Conservation (phyloP, 345 rosid species). For the Citrus cavaleriei region DNA sequence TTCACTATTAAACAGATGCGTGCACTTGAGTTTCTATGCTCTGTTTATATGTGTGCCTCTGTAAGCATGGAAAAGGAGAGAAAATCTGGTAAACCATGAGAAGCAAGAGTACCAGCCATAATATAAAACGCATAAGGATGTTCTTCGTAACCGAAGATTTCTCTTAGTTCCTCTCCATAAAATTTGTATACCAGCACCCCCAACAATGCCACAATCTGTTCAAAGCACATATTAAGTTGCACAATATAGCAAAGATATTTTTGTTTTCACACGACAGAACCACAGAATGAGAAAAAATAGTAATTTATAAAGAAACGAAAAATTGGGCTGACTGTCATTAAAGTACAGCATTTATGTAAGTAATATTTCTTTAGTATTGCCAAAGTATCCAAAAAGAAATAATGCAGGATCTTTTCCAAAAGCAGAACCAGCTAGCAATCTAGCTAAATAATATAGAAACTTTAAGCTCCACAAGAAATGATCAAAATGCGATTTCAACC, state of each 20-base stretch:
- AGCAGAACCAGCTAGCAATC: background rate
- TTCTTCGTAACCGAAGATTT: conserved; percentile 97
- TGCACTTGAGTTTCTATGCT: background rate
- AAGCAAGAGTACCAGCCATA: conserved; percentile 66
- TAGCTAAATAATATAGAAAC: background rate
- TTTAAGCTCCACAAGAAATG: background rate
- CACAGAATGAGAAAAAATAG: background rate
- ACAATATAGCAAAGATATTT: background rate
- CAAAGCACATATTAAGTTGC: conserved; percentile 15
- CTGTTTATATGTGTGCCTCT: background rate
- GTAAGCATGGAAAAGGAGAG: background rate
- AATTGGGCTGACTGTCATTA: background rate
- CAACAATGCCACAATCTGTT: conserved; percentile 89
- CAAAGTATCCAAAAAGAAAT: conserved; percentile 1
- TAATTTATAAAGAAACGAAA: background rate
- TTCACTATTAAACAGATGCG: background rate
- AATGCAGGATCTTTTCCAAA: background rate
- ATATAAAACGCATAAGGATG: conserved; percentile 98
- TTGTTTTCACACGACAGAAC: background rate
- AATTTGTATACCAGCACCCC: conserved; percentile 94
- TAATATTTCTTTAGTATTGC: background rate
- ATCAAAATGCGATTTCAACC: background rate
- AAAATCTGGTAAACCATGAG: background rate
- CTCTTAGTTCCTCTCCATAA: conserved; percentile 91
- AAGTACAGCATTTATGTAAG: background rate